Evolutionary conservation across 768 basidiomycete species (phyloP).

Genomic region (Boletus reticulatus): DNA sequence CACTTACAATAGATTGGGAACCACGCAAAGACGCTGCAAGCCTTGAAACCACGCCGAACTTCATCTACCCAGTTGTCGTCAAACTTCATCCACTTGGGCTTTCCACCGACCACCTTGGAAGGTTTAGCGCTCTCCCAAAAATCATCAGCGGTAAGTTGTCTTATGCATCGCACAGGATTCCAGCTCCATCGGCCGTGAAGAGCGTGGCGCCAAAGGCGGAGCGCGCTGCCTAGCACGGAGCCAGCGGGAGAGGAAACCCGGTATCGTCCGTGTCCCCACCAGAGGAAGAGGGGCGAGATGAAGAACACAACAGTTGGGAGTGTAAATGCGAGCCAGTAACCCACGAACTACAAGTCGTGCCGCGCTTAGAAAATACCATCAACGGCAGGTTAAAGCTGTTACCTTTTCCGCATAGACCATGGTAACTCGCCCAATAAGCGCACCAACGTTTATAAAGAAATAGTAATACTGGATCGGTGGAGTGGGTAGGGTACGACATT

Average conservation of each 20-base stretch:
- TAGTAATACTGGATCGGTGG: conserved; percentile 52
- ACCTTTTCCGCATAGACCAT: conserved; percentile 71
- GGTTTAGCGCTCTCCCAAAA: conserved; percentile 79
- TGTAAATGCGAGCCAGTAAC: conserved; percentile 64
- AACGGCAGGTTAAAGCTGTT: not conserved
- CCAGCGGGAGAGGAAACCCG: conserved; percentile 57
- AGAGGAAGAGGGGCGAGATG: conserved; percentile 59
- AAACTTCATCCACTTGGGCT: conserved; percentile 69
- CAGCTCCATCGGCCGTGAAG: conserved; percentile 50
- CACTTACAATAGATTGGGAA: conserved; percentile 66
- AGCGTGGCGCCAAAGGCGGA: conserved; percentile 48
- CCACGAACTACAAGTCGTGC: conserved; percentile 44
- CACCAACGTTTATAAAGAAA: conserved; percentile 71
- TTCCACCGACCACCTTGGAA: conserved; percentile 42
- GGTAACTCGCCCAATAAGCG: conserved; percentile 62
- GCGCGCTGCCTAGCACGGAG: conserved; percentile 51
- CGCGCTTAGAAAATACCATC: not conserved
- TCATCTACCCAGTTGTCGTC: conserved; percentile 82
- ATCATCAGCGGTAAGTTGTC: conserved; percentile 51
- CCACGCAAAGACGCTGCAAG: conserved; percentile 59
- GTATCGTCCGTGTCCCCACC: conserved; percentile 55
- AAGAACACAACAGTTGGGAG: conserved; percentile 64
- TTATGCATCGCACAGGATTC: conserved; percentile 49
- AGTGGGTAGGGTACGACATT: not conserved
- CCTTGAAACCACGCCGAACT: conserved; percentile 67